Evolutionary conservation across 2,329 filamentous ascomycete species (phyloP), one percentile per base, ranked within the genome.

Genomic region (Sporothrix protearum): DNA sequence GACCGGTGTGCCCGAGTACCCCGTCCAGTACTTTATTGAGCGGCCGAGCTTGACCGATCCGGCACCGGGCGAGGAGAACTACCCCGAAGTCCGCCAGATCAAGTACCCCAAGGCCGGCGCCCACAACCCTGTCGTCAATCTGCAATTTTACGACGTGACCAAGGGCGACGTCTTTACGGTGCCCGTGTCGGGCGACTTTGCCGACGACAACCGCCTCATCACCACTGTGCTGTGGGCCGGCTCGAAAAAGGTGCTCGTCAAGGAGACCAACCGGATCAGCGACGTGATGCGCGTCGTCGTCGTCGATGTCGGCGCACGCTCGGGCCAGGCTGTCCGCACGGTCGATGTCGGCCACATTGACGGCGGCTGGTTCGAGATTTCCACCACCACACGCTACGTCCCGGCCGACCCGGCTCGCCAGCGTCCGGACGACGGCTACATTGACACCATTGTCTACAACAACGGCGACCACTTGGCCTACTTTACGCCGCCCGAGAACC

Each of bases 21-120:
- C 95, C 0, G 88, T 99, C 9, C 92, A 98, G 77, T 99, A 97
- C 83, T 99, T 96, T 80, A 83, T 97, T 73, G 93, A 92, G 30
- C 86, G 93, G 57, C 95, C 96, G 1, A 96, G 92, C 75, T 93
- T 93, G 33, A 86, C 88, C 64, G 75, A 85, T 64, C 90, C 93
- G 3, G 80, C 83, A 9, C 82, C 86, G 0, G 94, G 93, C 25
- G 88, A 96, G 75, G 94, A 97, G 79, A 89, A 88, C 69, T 99
- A 99, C 78, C 96, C 96, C 0, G 94, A 98, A 78, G 90, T 95
- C 47, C 88, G 91, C 74, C 84, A 94, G 76, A 96, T 99, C 87
- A 99, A 99, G 81, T 99, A 99, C 77, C 96, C 96, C 64, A 98
- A 98, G 80, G 92, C 96, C 25, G 96, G 96, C 3, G 91, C 94